Percentiles rank a stretch among this genome's conserved stretches.
phyloP scores from a whole-genome alignment of 1,284 basidiomycete genomes.

The Singerocomus inundabilis region DNA sequence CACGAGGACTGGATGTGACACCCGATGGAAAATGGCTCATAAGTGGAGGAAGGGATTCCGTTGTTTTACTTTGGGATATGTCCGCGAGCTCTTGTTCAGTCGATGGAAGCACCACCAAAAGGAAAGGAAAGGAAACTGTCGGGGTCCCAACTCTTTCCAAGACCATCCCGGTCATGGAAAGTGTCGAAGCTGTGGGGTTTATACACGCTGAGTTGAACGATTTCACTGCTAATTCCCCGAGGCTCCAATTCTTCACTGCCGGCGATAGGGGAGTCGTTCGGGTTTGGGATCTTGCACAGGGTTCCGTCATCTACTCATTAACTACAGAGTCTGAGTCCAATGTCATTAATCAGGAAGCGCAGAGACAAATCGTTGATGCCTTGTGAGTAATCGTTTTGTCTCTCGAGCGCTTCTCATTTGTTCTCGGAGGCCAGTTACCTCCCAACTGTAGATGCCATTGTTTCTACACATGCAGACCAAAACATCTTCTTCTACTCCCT shows the following conservation, averaged over 20 bases:
- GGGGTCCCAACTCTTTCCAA: constrained; percentile 63
- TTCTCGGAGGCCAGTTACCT: constrained; percentile 56
- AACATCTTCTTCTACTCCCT: constrained; percentile 91
- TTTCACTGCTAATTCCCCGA: constrained; percentile 40
- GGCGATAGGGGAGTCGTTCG: constrained; percentile 84
- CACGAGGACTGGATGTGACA: constrained; percentile 84
- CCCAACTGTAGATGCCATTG: constrained; percentile 59
- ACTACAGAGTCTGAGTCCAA: constrained; percentile 47
- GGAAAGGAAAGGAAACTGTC: constrained; percentile 47
- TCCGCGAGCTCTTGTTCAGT: constrained; percentile 6
- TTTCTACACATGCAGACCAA: constrained; percentile 95
- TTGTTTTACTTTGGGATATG: constrained; percentile 85
- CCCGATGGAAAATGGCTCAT: constrained; percentile 83
- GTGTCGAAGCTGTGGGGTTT: constrained; percentile 83
- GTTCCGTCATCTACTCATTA: constrained; percentile 61
- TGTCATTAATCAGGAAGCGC: constrained; percentile 69
- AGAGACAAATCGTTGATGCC: constrained; percentile 70
- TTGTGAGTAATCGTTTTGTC: constrained; percentile 50
- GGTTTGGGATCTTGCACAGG: constrained; percentile 79
- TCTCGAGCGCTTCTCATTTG: constrained; percentile 16
- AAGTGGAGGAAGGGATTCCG: constrained; percentile 87
- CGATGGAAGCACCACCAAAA: constrained; percentile 38
- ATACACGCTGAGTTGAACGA: constrained; percentile 52
- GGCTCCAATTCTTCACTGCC: constrained; percentile 77
- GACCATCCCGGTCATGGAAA: constrained; percentile 85